phyloP scores from a whole-genome alignment of 2,329 filamentous ascomycete genomes.

The Fusarium odoratissimum region DNA sequence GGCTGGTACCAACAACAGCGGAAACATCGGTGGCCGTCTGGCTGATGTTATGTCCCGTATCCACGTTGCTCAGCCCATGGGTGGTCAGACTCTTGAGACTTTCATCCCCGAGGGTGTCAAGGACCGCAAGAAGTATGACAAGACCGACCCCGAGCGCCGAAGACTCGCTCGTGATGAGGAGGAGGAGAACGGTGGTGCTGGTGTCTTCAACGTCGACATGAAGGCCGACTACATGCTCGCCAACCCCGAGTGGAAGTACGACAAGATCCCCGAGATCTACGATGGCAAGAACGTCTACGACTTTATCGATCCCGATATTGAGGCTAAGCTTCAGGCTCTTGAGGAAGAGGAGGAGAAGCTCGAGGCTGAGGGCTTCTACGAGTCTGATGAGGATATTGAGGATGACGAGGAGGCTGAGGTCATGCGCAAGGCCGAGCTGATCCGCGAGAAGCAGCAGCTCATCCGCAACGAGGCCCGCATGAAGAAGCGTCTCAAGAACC shows the following conservation, averaged over 20 bases:
- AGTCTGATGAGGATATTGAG: slow-evolving; percentile 83
- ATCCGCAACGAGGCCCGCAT: slow-evolving; percentile 95
- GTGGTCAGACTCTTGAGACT: slow-evolving; percentile 79
- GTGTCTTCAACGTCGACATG: slow-evolving; percentile 95
- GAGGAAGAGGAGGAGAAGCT: slow-evolving; percentile 96
- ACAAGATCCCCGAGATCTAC: slow-evolving; percentile 93
- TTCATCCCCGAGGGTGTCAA: slow-evolving; percentile 90
- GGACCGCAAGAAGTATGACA: slow-evolving; percentile 88
- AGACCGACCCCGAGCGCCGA: slow-evolving; percentile 84
- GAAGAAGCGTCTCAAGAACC: slow-evolving; percentile 97
- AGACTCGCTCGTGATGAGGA: slow-evolving; percentile 88
- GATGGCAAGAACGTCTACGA: slow-evolving; percentile 98
- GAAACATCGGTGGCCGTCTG: slow-evolving; percentile 81
- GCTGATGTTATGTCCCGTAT: slow-evolving; percentile 94
- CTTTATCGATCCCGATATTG: slow-evolving; percentile 96
- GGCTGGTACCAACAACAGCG: slow-evolving; percentile 82
- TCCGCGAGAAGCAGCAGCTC: slow-evolving; percentile 91
- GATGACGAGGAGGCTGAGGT: slow-evolving; percentile 91
- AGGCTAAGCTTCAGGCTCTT: slow-evolving; percentile 87
- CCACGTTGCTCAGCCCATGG: slow-evolving; percentile 94
- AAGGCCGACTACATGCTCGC: slow-evolving; percentile 89
- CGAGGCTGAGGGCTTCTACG: slow-evolving; percentile 92
- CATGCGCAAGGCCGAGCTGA: slow-evolving; percentile 90
- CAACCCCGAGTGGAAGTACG: slow-evolving; percentile 93
- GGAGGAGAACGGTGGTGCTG: slow-evolving; percentile 91